Base-by-base conservation (phyloP, 345 rosid species). In the Lepidium didymum region DNA sequence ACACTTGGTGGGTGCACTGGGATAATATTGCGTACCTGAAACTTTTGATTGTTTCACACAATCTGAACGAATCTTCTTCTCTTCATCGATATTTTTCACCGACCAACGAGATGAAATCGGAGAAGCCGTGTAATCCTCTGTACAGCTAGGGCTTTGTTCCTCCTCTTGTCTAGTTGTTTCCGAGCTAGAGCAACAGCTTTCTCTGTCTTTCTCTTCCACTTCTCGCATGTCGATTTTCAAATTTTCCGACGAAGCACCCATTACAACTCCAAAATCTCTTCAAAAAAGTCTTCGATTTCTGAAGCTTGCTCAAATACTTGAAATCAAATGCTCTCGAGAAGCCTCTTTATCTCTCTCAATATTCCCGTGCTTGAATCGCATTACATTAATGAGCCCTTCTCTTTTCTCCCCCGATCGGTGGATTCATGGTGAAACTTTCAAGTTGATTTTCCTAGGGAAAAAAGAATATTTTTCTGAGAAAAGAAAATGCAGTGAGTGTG, bases 111-210 rank as follows among this genome's bases (percentile, higher is more conserved):
- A 53, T 19, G 82, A 67, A 19, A 75, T 2, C 43, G 88, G 79
- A 46, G 92, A 81, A 16, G 87, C 83, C 41, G 90, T 79, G 41
- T 85, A 85, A 47, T 68, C 91, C 49, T 85, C 92, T 15, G 89
- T 85, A 77, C 81, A 80, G 45, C 87, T 78, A 37, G 77, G 89
- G 47, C 89, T 83, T 25, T 79, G 83, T 64, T 57, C 72, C 4
- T 83, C 90, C 25, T 83, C 96, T 2, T 64, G 82, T 35, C 76
- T 89, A 0, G 84, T 81, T 23, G 81, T 68, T 51, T 84, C 96
- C 7, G 97, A 95, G 75, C 96, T 84, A 64, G 71, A 64, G 25
- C 60, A 86, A 70, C 96, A 84, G 73, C 93, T 91, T 68, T 82
- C 89, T 66, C 86, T 72, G 18, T 68, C 82, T 50, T 82, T 82